Evolutionary conservation across 371 early-diverging fungal species (phyloP), one percentile per base, ranked within the genome.

Genomic region (Rhizopus sp.): DNA sequence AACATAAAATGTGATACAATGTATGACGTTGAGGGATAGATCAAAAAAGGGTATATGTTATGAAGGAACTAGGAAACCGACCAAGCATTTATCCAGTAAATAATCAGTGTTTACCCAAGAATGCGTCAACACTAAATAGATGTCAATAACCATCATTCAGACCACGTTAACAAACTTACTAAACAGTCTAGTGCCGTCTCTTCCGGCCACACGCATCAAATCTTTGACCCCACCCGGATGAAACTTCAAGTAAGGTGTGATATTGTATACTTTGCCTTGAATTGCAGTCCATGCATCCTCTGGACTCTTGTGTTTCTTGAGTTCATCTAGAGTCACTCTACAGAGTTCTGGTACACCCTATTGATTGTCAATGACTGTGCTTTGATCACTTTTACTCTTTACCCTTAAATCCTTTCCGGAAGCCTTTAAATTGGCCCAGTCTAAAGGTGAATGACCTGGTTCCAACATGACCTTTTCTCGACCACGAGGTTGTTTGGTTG

Each of bases 211-310:
- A 7, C 95, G 78, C 94, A 98, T 86, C 44, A 99, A 66, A 73
- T 96, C 92, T 60, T 84, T 85, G 35, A 78, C 85, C 23, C 84
- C 83, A 32, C 99, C 99, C n/a, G 99, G 99, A 72, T 99, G 99
- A 66, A 90, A 95, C 47, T 91, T 85, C n/a, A 98, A 31, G 68
- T 98, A 99, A 4, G 88, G 80, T 16, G 99, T 96, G 29, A 95
- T 85, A 65, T 99, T 96, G 74, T 96, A 99, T 1, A 99, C 93
- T 62, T 91, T 92, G 34, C 95, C 95, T 17, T 87, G 81, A 44
- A 98, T 76, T 13, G 93, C 91, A 59, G 96, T 93, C 99, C 99
- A 99, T 53, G 90, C 85, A 73, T 98, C 97, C 29, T 89, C 86
- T 52, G 69, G 62, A 39, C 82, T 81, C 42, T 82, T 88, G 73